phyloP scores from a whole-genome alignment of 2,329 filamentous ascomycete genomes.

The Fusarium equiseti region DNA sequence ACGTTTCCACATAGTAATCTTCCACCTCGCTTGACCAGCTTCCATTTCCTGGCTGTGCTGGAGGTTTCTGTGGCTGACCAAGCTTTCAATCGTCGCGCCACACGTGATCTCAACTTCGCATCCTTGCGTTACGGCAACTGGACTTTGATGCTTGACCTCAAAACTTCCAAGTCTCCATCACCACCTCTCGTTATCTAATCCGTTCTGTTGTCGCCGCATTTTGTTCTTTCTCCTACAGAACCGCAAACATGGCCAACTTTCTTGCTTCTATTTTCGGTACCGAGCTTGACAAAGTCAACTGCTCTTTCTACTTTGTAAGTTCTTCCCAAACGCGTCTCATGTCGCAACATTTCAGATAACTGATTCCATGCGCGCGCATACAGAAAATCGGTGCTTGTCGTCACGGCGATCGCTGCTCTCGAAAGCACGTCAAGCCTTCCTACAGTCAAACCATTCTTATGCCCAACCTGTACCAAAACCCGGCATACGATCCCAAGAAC shows the following conservation, averaged over 20 bases:
- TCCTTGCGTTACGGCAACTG: constrained; percentile 35
- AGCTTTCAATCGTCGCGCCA: constrained; percentile 29
- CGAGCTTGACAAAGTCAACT: constrained; percentile 99
- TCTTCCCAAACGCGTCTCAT: constrained; percentile 21
- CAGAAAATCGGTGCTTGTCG: constrained; percentile 99
- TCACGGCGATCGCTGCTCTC: constrained; percentile 96
- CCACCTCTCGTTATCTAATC: constrained; percentile 25
- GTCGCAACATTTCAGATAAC: constrained; percentile 20
- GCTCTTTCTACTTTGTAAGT: constrained; percentile 86
- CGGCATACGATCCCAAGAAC: constrained; percentile 94
- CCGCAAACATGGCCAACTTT: constrained; percentile 86
- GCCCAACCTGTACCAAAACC: constrained; percentile 99
- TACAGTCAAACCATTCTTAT: constrained; percentile 98
- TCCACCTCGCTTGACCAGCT: neutral
- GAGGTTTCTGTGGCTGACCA: constrained; percentile 18
- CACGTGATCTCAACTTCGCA: constrained; percentile 49
- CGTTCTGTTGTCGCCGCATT: constrained; percentile 6
- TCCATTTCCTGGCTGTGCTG: constrained; percentile 1
- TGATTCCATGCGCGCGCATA: constrained; percentile 30
- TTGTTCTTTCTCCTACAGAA: constrained; percentile 4
- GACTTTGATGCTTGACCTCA: constrained; percentile 26
- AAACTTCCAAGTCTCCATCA: constrained; percentile 41
- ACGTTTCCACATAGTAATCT: neutral
- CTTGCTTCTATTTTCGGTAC: constrained; percentile 99
- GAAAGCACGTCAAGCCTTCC: constrained; percentile 98